A percentile compares a stretch with the other conserved stretches of the same genome.
Conservation (phyloP, 352 stramenopile genomes). For the Phytopythium cucurbitacearum region DNA sequence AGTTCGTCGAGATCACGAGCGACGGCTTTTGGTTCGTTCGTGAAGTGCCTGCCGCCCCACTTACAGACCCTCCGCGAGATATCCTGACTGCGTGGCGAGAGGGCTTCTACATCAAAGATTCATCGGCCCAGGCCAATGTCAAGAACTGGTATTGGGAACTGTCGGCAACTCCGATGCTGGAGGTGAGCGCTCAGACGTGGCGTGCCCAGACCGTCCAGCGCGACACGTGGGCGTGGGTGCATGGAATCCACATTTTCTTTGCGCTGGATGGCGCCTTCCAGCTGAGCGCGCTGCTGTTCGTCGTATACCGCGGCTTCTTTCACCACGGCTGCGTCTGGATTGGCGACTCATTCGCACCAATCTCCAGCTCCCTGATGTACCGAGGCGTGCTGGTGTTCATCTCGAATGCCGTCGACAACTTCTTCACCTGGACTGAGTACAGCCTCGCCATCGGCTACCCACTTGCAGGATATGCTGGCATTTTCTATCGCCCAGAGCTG, state of each 20-base stretch:
- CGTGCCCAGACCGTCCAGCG: constrained; percentile 19
- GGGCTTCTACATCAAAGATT: constrained; percentile 15
- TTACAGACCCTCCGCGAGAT: not conserved
- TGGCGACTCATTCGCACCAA: constrained; percentile 38
- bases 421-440: constrained; percentile 43
- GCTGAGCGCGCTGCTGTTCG: constrained; percentile 29
- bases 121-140: constrained; percentile 30
- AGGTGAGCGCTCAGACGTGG: constrained; percentile 20
- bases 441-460: constrained; percentile 13
- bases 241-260: constrained; percentile 41
- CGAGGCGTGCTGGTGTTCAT: constrained; percentile 29
- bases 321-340: constrained; percentile 33
- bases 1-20: not conserved
- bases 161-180: constrained; percentile 7
- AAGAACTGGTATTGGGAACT: constrained; percentile 22
- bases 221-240: constrained; percentile 49
- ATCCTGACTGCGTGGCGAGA: not conserved
- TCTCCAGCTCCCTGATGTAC: constrained; percentile 30
- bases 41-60: not conserved
- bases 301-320: constrained; percentile 25
- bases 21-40: not conserved
- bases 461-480: constrained; percentile 6
- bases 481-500: constrained; percentile 18
- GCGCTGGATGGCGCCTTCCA: constrained; percentile 31
- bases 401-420: constrained; percentile 33